A percentile compares a stretch with the other conserved stretches of the same genome.
Evolutionary conservation across 352 stramenopile species (phyloP).

Genomic region (Thalassiosira mediterranea): DNA sequence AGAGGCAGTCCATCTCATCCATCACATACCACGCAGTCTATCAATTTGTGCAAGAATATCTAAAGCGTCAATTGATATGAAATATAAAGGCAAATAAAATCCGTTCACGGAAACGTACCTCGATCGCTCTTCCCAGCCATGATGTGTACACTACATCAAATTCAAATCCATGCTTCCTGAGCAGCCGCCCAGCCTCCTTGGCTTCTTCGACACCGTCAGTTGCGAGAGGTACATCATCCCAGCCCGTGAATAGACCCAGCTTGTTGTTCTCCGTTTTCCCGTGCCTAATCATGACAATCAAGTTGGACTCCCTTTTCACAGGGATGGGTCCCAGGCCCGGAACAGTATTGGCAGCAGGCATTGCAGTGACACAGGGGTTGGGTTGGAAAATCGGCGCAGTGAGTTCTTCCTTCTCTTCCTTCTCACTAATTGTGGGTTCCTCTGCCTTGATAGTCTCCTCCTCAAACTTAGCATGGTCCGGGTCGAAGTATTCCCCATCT

Average conservation of each 20-base stretch:
- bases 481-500: slow-evolving; percentile 62
- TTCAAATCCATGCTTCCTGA: slow-evolving; percentile 91
- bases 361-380: slow-evolving; percentile 56
- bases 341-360: slow-evolving; percentile 44
- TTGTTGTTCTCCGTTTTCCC: slow-evolving; percentile 86
- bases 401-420: slow-evolving; percentile 26
- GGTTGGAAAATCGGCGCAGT: slow-evolving; percentile 33
- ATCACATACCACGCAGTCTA: slow-evolving; percentile 90
- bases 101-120: background rate
- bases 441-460: slow-evolving; percentile 15
- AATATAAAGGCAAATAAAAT: too few species aligned
- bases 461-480: slow-evolving; percentile 53
- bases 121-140: slow-evolving; percentile 92
- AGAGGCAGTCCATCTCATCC: slow-evolving; percentile 93
- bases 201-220: slow-evolving; percentile 87
- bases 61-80: too few species aligned
- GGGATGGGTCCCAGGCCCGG: slow-evolving; percentile 35
- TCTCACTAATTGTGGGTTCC: slow-evolving; percentile 1
- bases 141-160: slow-evolving; percentile 72
- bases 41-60: too few species aligned
- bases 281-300: slow-evolving; percentile 86
- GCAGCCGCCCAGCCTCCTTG: slow-evolving; percentile 89
- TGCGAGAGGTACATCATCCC: slow-evolving; percentile 75
- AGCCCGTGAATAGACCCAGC: slow-evolving; percentile 85
- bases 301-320: slow-evolving; percentile 52